phyloP scores from a whole-genome alignment of 2,329 filamentous ascomycete genomes.

The Aureobasidium sp. region DNA sequence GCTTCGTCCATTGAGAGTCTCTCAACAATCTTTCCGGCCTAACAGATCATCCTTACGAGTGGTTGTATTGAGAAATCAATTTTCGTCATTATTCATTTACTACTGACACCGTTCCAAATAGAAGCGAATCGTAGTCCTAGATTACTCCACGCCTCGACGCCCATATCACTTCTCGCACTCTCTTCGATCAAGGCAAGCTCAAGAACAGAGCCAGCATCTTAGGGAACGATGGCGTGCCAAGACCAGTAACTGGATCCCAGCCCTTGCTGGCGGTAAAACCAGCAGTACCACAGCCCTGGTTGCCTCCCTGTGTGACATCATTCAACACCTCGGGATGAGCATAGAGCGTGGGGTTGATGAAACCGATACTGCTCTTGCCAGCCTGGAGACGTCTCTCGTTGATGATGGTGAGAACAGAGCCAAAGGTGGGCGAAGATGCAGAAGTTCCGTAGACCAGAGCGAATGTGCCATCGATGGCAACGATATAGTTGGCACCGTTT shows the following conservation, averaged over 20 bases:
- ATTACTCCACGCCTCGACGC: no score
- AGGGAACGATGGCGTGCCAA: slow-evolving; percentile 26
- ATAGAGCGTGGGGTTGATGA: slow-evolving; percentile 39
- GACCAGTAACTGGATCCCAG: slow-evolving; percentile 30
- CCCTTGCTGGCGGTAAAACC: slow-evolving; percentile 23
- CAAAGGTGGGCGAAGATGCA: slow-evolving; percentile 43
- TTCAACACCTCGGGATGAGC: slow-evolving; percentile 33
- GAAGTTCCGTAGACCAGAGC: slow-evolving; percentile 44
- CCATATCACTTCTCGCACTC: not conserved
- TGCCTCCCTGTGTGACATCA: slow-evolving; percentile 33
- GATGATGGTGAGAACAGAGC: slow-evolving; percentile 40
- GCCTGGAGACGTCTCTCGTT: slow-evolving; percentile 31
- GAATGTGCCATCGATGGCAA: slow-evolving; percentile 38
- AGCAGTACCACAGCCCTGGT: slow-evolving; percentile 32
- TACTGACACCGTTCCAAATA: not conserved
- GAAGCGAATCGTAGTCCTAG: no score
- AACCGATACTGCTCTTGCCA: slow-evolving; percentile 34
- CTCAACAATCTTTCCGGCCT: not conserved
- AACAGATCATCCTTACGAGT: no score
- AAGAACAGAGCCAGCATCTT: slow-evolving; percentile 25
- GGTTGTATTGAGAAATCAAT: no score
- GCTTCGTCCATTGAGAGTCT: not conserved
- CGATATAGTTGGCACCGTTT: slow-evolving; percentile 20
- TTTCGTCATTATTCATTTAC: not conserved
- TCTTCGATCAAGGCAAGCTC: slow-evolving; percentile 16